phyloP scores from a whole-genome alignment of 208 protist genomes.

The Trypanosomatidae sp. region DNA sequence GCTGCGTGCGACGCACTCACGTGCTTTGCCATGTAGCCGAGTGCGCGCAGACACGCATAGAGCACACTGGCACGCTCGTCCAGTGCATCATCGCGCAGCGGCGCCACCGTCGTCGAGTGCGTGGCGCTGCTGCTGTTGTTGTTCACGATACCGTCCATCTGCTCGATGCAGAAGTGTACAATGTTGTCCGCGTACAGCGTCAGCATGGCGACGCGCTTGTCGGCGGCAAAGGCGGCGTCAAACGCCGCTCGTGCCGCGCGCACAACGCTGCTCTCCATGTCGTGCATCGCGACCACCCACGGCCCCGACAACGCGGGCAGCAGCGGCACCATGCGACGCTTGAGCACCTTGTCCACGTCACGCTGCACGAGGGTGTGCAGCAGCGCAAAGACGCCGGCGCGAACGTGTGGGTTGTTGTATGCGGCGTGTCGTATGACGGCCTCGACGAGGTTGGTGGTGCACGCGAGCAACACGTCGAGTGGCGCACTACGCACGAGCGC shows the following conservation, averaged over 20 bases:
- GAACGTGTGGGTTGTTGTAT: conserved; percentile 45
- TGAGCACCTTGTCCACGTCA: conserved; percentile 22
- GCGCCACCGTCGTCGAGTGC: conserved; percentile 10
- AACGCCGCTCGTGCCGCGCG: conserved; percentile 39
- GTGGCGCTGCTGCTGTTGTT: conserved; percentile 3
- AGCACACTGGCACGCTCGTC: conserved; percentile 48
- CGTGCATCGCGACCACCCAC: conserved; percentile 76
- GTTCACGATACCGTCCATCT: conserved; percentile 18
- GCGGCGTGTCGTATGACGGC: conserved; percentile 42
- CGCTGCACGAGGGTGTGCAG: conserved; percentile 30
- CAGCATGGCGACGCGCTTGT: conserved; percentile 49
- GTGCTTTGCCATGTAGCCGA: conserved; percentile 75
- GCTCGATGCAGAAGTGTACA: conserved; percentile 16
- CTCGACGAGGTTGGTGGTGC: conserved; percentile 36
- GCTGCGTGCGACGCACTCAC: conserved; percentile 33
- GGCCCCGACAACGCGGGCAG: conserved; percentile 33
- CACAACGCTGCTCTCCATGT: conserved; percentile 53
- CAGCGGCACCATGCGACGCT: conserved; percentile 14
- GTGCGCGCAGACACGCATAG: conserved; percentile 39
- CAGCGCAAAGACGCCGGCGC: conserved; percentile 30
- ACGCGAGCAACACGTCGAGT: conserved; percentile 25
- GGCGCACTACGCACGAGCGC: conserved; percentile 7
- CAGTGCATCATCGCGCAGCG: conserved; percentile 52
- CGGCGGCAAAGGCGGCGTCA: conserved; percentile 30
- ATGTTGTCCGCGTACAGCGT: conserved; percentile 43